phyloP scores from a whole-genome alignment of 2,329 filamentous ascomycete genomes.

The Fusarium continuum region DNA sequence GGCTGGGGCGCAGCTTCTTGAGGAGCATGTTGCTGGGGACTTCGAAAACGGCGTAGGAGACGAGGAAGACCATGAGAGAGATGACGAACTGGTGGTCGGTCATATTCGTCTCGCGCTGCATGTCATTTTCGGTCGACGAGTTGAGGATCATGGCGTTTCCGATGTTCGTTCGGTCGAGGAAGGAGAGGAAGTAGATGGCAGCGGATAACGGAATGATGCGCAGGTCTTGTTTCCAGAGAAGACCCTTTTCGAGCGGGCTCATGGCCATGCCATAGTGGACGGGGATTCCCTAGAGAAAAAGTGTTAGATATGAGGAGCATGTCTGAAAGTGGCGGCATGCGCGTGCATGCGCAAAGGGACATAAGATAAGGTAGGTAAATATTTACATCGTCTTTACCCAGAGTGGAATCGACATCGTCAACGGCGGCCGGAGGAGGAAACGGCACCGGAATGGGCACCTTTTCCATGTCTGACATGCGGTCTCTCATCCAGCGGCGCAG shows the following conservation, averaged over 20 bases:
- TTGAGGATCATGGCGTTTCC: conserved; percentile 75
- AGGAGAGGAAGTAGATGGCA: conserved; percentile 72
- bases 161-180: conserved; percentile 74
- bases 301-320: conserved; percentile 19
- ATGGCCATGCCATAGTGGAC: conserved; percentile 35
- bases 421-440: conserved; percentile 41
- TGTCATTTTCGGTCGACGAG: conserved; percentile 65
- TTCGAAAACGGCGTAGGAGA: conserved; percentile 69
- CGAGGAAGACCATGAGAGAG: conserved; percentile 68
- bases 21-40: conserved; percentile 73
- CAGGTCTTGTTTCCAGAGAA: conserved; percentile 68
- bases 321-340: not conserved
- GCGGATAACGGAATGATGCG: conserved; percentile 71
- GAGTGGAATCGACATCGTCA: conserved; percentile 42
- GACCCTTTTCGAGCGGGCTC: conserved; percentile 48
- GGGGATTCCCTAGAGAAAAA: conserved; percentile 23
- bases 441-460: conserved; percentile 35
- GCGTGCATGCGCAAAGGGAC: not conserved
- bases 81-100: conserved; percentile 68
- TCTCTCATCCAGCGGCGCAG: conserved; percentile 12
- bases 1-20: conserved; percentile 68
- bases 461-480: conserved; percentile 35
- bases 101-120: conserved; percentile 70
- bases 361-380: not conserved
- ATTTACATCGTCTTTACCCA: conserved; percentile 40